phyloP scores from a whole-genome alignment of 768 basidiomycete species.

The Amanita pallidorosea region DNA sequence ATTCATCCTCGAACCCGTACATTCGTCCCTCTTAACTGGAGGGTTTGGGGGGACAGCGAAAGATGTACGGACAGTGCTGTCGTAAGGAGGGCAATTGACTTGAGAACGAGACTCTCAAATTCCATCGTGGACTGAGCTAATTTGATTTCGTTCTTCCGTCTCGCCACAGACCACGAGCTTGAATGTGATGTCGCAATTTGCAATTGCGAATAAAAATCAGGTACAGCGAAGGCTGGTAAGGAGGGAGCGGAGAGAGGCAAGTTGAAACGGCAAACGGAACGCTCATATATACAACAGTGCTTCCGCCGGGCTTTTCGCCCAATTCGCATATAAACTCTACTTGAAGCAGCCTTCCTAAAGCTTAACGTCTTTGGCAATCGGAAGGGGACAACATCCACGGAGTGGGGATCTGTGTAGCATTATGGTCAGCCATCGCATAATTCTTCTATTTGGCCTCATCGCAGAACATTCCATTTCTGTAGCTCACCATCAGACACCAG shows the following conservation, averaged over 20 bases:
- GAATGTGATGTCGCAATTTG: conserved; percentile 3
- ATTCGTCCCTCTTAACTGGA: conserved; percentile 22
- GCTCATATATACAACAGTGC: conserved; percentile 4
- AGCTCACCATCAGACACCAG: neutral
- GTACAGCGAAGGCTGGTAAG: conserved; percentile 3
- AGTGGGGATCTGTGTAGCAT: conserved; percentile 1
- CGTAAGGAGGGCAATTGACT: conserved; percentile 15
- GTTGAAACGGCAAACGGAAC: conserved; percentile 4
- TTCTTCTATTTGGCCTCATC: neutral
- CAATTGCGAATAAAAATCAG: conserved; percentile 1
- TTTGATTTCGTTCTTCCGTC: neutral
- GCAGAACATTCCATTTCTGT: neutral
- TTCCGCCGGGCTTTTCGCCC: conserved; percentile 4
- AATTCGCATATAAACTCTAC: conserved; percentile 4
- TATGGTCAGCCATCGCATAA: neutral
- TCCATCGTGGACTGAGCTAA: neutral
- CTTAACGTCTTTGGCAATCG: neutral
- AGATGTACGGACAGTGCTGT: conserved; percentile 24
- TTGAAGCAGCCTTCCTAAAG: conserved; percentile 6
- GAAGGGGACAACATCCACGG: conserved; percentile 2
- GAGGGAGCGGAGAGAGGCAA: conserved; percentile 1
- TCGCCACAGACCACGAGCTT: neutral
- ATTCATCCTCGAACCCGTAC: conserved; percentile 19
- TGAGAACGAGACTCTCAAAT: conserved; percentile 8
- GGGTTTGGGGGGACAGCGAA: conserved; percentile 28